phyloP scores from a whole-genome alignment of 2,329 filamentous ascomycete species.

The Hymenoscyphus fructigenus region DNA sequence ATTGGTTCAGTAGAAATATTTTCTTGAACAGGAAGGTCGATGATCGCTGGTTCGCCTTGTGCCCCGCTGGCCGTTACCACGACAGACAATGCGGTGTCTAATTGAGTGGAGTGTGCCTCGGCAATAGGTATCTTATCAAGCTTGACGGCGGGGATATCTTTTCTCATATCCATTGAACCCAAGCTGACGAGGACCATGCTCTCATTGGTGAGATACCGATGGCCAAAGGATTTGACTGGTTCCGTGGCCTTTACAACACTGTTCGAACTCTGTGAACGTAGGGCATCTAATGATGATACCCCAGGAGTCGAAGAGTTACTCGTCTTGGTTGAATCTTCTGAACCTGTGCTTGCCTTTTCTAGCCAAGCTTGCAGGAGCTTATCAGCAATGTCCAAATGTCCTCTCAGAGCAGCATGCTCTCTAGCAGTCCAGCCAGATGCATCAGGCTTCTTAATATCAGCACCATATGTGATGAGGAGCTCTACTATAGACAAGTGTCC shows the following conservation, averaged over 20 bases:
- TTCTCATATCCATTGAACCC: conserved; percentile 91
- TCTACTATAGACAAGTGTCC: conserved; percentile 75
- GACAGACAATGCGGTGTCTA: conserved; percentile 90
- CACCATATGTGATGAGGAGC: conserved; percentile 74
- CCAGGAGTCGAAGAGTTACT: conserved; percentile 47
- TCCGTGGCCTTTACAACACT: conserved; percentile 58
- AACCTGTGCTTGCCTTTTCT: conserved; percentile 29
- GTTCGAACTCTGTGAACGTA: conserved; percentile 48
- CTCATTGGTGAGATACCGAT: conserved; percentile 87
- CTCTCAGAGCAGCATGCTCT: conserved; percentile 88
- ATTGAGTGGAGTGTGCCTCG: conserved; percentile 86
- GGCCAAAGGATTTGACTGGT: conserved; percentile 91
- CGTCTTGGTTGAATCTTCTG: conserved; percentile 34
- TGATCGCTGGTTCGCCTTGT: conserved; percentile 79
- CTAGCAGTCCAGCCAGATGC: conserved; percentile 91
- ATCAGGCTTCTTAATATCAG: conserved; percentile 72
- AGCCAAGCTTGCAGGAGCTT: conserved; percentile 53
- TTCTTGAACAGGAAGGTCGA: conserved; percentile 91
- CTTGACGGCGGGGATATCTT: conserved; percentile 74
- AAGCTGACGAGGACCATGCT: conserved; percentile 89
- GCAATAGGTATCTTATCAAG: conserved; percentile 85
- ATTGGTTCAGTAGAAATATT: conserved; percentile 93
- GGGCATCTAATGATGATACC: conserved; percentile 60
- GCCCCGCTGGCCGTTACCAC: conserved; percentile 86
- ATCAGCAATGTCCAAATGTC: conserved; percentile 78